These are phyloP conservation scores for Steccherinum ochraceum DNA, from an alignment of 768 basidiomycete genomes.

Conservation along the genomic window DNA sequence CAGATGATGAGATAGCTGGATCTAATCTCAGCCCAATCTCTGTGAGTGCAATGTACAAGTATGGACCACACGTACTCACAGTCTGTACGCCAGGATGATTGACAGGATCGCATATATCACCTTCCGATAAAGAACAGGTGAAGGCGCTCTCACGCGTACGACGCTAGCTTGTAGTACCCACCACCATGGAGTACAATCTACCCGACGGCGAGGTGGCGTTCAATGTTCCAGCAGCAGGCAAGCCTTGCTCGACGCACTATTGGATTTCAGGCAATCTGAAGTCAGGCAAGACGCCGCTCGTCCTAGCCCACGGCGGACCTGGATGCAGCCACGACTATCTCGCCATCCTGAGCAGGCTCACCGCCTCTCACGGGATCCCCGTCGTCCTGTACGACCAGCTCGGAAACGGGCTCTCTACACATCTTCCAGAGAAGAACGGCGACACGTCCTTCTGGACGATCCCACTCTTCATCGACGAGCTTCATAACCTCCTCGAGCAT, in stretches of 20 bases:
- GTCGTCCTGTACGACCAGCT: conserved; percentile 49
- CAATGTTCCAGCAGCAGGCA: conserved; percentile 12
- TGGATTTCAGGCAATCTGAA: conserved; percentile 36
- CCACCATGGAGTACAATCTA: background rate
- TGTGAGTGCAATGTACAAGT: too few species aligned
- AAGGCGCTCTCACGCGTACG: too few species aligned
- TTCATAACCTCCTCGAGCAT: conserved; percentile 39
- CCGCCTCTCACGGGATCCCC: conserved; percentile 23
- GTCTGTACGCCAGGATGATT: too few species aligned
- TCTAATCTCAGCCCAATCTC: too few species aligned
- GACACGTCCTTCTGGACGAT: conserved; percentile 34
- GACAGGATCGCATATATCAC: too few species aligned
- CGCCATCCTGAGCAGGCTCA: conserved; percentile 30
- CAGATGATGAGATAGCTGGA: too few species aligned
- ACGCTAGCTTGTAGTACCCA: too few species aligned
- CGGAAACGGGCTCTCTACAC: conserved; percentile 40
- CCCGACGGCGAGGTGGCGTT: conserved; percentile 5
- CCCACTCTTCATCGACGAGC: conserved; percentile 48
- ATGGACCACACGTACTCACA: too few species aligned
- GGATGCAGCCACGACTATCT: conserved; percentile 37
- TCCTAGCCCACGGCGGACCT: conserved; percentile 44
- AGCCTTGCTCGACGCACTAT: conserved; percentile 37
- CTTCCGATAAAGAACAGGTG: too few species aligned
- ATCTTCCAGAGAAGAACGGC: conserved; percentile 28
- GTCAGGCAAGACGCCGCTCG: conserved; percentile 25